A percentile compares a stretch with the other conserved stretches of the same genome.
These are phyloP conservation scores for Coemansia sp. DNA, from an alignment of 371 early-diverging fungal genomes.

Conservation along the genomic window DNA sequence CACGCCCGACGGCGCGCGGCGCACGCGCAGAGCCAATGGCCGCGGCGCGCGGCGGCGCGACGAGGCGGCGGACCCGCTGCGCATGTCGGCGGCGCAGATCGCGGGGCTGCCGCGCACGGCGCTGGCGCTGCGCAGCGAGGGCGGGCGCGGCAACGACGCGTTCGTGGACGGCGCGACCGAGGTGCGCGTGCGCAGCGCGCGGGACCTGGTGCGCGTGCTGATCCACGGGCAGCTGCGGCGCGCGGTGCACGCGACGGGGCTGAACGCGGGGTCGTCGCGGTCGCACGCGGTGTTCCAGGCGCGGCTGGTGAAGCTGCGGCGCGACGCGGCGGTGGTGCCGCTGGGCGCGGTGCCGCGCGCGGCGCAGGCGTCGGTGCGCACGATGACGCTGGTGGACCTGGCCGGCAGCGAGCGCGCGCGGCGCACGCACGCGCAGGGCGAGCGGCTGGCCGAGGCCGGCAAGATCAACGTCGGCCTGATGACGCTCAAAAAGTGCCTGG, in stretches of 20 bases:
- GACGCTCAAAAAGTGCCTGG: slow-evolving; percentile 90
- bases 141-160: slow-evolving; percentile 47
- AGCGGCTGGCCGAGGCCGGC: slow-evolving; percentile 87
- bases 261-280: slow-evolving; percentile 64
- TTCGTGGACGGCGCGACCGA: slow-evolving; percentile 53
- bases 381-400: slow-evolving; percentile 88
- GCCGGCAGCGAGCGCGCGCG: slow-evolving; percentile 94
- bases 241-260: slow-evolving; percentile 62
- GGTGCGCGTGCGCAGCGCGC: slow-evolving; percentile 59
- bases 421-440: slow-evolving; percentile 79
- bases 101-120: slow-evolving; percentile 24
- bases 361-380: slow-evolving; percentile 49
- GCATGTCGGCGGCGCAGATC: slow-evolving; percentile 40
- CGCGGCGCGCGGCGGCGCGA: not conserved
- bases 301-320: slow-evolving; percentile 61
- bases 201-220: slow-evolving; percentile 65
- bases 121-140: slow-evolving; percentile 40
- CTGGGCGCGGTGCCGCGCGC: slow-evolving; percentile 52
- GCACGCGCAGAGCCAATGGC: slow-evolving; percentile 7
- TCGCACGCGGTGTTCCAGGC: slow-evolving; percentile 76
- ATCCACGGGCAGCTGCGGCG: slow-evolving; percentile 63
- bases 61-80: slow-evolving; percentile 13
- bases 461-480: slow-evolving; percentile 94
- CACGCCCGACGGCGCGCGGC: slow-evolving; percentile 1
- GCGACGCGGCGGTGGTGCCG: slow-evolving; percentile 55